These are phyloP conservation scores for Aspergillus sp. DNA, from an alignment of 2,329 filamentous ascomycete genomes.

Conservation along the genomic window DNA sequence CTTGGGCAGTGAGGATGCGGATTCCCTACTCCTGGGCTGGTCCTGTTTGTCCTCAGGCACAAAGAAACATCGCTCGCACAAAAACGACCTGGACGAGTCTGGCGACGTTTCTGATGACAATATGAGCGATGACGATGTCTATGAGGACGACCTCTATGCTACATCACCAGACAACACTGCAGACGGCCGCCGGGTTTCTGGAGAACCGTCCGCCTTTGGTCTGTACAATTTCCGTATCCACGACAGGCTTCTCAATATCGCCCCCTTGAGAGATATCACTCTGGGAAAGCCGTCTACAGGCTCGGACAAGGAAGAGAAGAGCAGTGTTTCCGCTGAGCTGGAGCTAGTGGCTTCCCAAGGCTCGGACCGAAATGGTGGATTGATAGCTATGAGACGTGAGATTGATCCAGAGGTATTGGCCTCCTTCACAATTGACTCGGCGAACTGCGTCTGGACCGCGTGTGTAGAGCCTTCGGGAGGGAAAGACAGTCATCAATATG, in stretches of 20 bases:
- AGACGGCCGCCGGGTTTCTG: conserved; percentile 14
- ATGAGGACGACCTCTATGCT: conserved; percentile 53
- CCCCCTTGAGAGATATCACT: conserved; percentile 73
- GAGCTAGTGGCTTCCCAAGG: conserved; percentile 56
- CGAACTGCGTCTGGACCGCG: conserved; percentile 79
- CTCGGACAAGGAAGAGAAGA: conserved; percentile 48
- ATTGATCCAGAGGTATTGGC: conserved; percentile 72
- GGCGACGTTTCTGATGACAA: conserved; percentile 60
- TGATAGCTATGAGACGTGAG: conserved; percentile 75
- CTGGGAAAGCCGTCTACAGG: conserved; percentile 58
- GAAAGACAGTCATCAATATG: conserved; percentile 66
- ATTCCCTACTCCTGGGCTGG: conserved; percentile 82
- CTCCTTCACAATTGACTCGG: conserved; percentile 69
- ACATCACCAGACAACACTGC: conserved; percentile 25
- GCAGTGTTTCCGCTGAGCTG: conserved; percentile 38
- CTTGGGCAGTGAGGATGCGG: conserved; percentile 77
- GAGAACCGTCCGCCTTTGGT: conserved; percentile 32
- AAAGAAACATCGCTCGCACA: conserved; percentile 58
- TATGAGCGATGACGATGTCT: conserved; percentile 59
- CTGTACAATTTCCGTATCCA: conserved; percentile 73
- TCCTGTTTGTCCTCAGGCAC: conserved; percentile 61
- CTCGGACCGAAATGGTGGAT: conserved; percentile 59
- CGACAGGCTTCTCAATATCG: conserved; percentile 74
- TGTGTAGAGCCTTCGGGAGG: conserved; percentile 40
- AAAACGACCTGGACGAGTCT: conserved; percentile 51